Evolutionary conservation across 805 yeast genomes (phyloP).

Genomic region (Yarrowia bubula): DNA sequence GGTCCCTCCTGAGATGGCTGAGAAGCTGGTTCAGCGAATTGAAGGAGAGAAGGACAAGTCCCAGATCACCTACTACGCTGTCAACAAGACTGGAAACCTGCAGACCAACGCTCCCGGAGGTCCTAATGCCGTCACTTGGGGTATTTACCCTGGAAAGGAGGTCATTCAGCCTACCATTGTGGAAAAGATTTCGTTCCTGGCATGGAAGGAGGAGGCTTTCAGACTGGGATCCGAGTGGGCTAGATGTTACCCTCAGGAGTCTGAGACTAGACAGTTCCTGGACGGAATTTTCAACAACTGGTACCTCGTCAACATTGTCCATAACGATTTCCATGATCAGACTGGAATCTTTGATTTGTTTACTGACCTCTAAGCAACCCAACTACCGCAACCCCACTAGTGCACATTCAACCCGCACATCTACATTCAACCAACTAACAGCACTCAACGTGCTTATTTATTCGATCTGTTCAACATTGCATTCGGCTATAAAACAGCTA

Average conservation of each 20-base stretch:
- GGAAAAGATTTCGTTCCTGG: conserved; percentile 84
- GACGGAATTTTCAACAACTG: conserved; percentile 53
- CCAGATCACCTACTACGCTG: conserved; percentile 74
- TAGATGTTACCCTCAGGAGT: conserved; percentile 36
- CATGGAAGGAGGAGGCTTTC: conserved; percentile 96
- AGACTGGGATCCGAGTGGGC: conserved; percentile 80
- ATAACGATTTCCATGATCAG: conserved; percentile 61
- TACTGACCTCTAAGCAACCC: background rate
- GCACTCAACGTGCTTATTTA: conserved; percentile 27
- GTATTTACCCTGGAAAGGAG: conserved; percentile 94
- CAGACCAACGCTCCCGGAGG: conserved; percentile 70
- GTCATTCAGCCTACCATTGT: conserved; percentile 95
- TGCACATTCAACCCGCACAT: background rate
- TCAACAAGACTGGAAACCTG: conserved; percentile 55
- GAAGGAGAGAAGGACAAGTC: conserved; percentile 34
- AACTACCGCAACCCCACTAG: background rate
- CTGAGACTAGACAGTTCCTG: conserved; percentile 45
- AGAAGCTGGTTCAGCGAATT: conserved; percentile 50
- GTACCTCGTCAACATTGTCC: conserved; percentile 82
- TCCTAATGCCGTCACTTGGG: conserved; percentile 98
- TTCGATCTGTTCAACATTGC: conserved; percentile 20
- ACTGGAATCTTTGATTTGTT: conserved; percentile 36
- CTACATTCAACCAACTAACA: conserved; percentile 1
- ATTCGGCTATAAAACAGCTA: conserved; percentile 16
- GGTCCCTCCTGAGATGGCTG: conserved; percentile 57